A percentile compares a stretch with the other conserved stretches of the same genome.
Evolutionary conservation across 1,284 basidiomycete genomes (phyloP).

Genomic region (Austroboletus rostrupii): DNA sequence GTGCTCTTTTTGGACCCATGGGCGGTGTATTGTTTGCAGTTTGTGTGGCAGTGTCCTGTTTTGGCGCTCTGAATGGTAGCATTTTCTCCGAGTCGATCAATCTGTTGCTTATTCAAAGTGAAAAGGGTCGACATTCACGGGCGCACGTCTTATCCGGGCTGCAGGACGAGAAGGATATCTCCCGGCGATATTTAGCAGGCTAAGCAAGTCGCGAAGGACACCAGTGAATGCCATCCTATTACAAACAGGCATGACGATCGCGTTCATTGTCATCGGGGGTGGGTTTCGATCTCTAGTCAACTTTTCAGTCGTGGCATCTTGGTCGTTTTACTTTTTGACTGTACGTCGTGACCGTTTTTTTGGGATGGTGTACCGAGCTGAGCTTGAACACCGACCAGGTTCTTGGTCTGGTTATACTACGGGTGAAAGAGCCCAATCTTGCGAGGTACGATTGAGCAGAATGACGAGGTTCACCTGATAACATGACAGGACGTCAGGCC

Average conservation of each 20-base stretch:
- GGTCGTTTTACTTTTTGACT: constrained; percentile 90
- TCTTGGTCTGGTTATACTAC: constrained; percentile 81
- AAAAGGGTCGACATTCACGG: constrained; percentile 76
- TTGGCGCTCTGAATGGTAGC: constrained; percentile 84
- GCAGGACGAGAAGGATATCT: constrained; percentile 88
- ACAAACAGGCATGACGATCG: constrained; percentile 68
- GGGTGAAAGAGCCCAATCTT: constrained; percentile 88
- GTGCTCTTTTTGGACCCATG: constrained; percentile 76
- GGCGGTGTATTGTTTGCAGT: constrained; percentile 87
- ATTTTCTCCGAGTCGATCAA: not conserved
- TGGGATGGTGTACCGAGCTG: not conserved
- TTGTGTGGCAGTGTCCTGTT: constrained; percentile 92
- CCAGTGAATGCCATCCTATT: constrained; percentile 83
- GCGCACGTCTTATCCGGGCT: constrained; percentile 81
- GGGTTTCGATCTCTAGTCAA: constrained; percentile 87
- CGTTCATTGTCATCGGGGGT: constrained; percentile 81
- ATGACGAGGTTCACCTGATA: not conserved
- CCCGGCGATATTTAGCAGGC: constrained; percentile 73
- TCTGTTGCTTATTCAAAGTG: constrained; percentile 8
- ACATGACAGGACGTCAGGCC: constrained; percentile 48
- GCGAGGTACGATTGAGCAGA: constrained; percentile 53
- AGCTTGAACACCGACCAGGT: constrained; percentile 45
- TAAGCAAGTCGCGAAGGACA: constrained; percentile 73
- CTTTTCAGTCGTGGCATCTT: constrained; percentile 83
- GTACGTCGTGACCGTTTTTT: constrained; percentile 40